Conservation (phyloP, 75 land plant species). For the Selaginella moellendorffii region DNA sequence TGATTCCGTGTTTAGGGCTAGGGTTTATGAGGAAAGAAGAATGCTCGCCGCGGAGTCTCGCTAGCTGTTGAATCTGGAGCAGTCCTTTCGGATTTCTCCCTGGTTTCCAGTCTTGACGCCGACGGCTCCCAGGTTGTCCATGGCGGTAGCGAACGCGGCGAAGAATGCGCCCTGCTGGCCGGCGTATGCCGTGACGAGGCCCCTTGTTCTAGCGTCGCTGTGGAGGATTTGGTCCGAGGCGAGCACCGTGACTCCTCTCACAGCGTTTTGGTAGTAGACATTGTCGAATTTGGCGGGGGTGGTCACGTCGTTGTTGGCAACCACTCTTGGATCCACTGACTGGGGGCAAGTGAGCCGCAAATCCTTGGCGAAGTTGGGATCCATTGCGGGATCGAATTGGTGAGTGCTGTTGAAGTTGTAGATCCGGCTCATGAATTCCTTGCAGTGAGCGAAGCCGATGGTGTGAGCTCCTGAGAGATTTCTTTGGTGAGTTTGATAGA, state of each 20-base stretch:
- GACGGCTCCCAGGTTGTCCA: not conserved
- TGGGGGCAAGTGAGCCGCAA: conserved; percentile 1
- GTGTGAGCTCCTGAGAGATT: conserved; percentile 5
- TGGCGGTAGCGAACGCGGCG: not conserved
- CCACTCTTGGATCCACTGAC: not conserved
- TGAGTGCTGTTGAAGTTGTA: not conserved
- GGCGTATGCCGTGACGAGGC: not conserved
- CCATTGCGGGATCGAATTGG: not conserved
- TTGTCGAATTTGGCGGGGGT: conserved; percentile 5
- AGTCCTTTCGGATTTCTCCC: conserved; percentile 2
- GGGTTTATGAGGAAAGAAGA: too few relatives aligned
- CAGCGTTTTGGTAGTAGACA: conserved; percentile 3
- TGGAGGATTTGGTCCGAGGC: not conserved
- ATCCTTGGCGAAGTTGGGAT: not conserved
- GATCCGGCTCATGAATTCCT: conserved; percentile 1
- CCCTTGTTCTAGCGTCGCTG: not conserved
- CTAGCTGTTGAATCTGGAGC: not conserved
- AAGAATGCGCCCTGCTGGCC: not conserved
- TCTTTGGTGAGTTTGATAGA: too few relatives aligned
- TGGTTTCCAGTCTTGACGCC: conserved; percentile 7
- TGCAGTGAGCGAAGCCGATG: conserved; percentile 2
- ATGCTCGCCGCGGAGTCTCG: too few relatives aligned
- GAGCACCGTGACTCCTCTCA: not conserved
- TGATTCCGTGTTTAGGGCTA: too few relatives aligned
- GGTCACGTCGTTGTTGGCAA: not conserved